These are phyloP conservation scores for Daedalea quercina DNA, from an alignment of 768 basidiomycete species.

Conservation along the genomic window DNA sequence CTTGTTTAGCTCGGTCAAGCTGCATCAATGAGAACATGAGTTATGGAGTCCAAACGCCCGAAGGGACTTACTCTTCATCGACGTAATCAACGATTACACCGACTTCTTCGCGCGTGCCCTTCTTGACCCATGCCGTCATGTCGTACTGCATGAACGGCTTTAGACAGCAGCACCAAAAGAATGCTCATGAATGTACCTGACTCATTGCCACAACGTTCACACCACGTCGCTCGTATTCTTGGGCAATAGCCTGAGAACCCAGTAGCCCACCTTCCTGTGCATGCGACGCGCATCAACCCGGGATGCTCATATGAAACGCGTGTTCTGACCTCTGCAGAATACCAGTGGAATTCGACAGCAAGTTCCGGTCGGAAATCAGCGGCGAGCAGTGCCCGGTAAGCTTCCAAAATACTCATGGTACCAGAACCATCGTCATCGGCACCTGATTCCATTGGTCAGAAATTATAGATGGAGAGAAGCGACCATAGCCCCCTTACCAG, in stretches of 20 bases:
- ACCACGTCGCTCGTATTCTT: slow-evolving; percentile 55
- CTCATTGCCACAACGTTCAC: slow-evolving; percentile 78
- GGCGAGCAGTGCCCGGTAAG: slow-evolving; percentile 64
- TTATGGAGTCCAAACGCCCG: not conserved
- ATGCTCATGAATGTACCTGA: slow-evolving; percentile 42
- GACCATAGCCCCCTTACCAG: slow-evolving; percentile 38
- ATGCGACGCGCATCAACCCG: not conserved
- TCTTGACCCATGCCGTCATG: slow-evolving; percentile 94
- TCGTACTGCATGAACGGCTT: slow-evolving; percentile 49
- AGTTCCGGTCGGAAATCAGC: slow-evolving; percentile 62
- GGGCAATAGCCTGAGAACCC: slow-evolving; percentile 86
- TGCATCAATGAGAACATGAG: slow-evolving; percentile 22
- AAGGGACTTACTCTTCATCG: slow-evolving; percentile 31
- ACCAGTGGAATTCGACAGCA: slow-evolving; percentile 80
- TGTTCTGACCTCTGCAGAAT: slow-evolving; percentile 60
- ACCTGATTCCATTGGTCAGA: slow-evolving; percentile 34
- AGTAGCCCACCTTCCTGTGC: slow-evolving; percentile 76
- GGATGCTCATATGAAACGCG: not conserved
- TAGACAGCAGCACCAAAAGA: slow-evolving; percentile 3
- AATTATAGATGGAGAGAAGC: not conserved
- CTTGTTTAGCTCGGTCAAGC: slow-evolving; percentile 78
- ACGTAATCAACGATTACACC: slow-evolving; percentile 83
- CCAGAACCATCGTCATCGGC: slow-evolving; percentile 63
- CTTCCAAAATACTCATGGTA: slow-evolving; percentile 72
- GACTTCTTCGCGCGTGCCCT: slow-evolving; percentile 51